Conservation (phyloP, 306 rosid species). For the Castanea crenata region DNA sequence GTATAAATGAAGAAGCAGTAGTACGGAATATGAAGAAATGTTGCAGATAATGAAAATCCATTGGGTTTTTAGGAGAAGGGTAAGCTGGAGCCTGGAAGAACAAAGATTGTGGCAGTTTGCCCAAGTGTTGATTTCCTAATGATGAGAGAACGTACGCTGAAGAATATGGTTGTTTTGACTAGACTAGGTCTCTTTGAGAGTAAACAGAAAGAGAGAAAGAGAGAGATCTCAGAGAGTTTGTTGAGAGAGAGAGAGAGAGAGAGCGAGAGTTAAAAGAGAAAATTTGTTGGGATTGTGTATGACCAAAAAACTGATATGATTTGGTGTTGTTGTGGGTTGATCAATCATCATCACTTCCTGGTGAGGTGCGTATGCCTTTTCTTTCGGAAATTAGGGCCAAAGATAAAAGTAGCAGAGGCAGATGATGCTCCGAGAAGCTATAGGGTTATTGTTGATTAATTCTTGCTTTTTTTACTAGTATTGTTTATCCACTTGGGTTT, state of each 20-base stretch:
- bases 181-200: neutral
- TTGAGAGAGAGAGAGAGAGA: neutral
- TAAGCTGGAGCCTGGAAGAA: neutral
- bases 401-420: constrained; percentile 5
- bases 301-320: constrained; percentile 9
- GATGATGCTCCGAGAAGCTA: neutral
- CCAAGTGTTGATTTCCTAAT: neutral
- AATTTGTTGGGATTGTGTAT: neutral
- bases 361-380: constrained; percentile 38
- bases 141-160: neutral
- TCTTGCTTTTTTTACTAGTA: neutral
- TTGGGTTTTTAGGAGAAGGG: neutral
- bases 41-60: constrained; percentile 15
- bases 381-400: constrained; percentile 29
- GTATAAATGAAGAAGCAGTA: neutral
- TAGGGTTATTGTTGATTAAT: neutral
- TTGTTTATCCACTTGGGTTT: neutral
- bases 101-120: neutral
- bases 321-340: neutral
- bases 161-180: constrained; percentile 3
- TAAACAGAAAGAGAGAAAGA: neutral
- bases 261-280: neutral
- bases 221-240: neutral
- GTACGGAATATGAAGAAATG: constrained; percentile 10
- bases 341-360: neutral